phyloP scores from a whole-genome alignment of 805 yeast genomes.

The Candida montana region DNA sequence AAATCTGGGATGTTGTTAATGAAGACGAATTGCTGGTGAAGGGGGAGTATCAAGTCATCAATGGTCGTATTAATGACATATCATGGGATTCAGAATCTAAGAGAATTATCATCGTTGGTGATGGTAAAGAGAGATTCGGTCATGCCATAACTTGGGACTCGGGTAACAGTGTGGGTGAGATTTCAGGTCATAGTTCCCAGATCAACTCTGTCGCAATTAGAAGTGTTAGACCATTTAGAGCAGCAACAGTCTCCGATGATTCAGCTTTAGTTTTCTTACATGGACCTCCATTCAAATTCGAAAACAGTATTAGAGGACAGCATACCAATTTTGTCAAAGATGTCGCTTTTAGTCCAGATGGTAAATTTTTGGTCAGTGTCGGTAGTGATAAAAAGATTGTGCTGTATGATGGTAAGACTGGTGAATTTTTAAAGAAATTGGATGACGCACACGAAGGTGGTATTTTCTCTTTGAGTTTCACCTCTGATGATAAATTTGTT shows the following conservation, averaged over 20 bases:
- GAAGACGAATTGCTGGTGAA: conserved; percentile 52
- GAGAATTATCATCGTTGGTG: conserved; percentile 90
- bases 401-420: conserved; percentile 82
- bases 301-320: conserved; percentile 60
- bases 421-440: conserved; percentile 55
- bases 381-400: conserved; percentile 79
- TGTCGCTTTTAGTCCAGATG: conserved; percentile 78
- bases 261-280: conserved; percentile 74
- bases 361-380: conserved; percentile 66
- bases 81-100: conserved; percentile 90
- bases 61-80: conserved; percentile 76
- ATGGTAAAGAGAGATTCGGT: conserved; percentile 87
- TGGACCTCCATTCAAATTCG: conserved; percentile 94
- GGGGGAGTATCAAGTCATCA: conserved; percentile 73
- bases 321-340: conserved; percentile 79
- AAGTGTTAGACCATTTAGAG: conserved; percentile 82
- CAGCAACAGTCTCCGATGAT: conserved; percentile 91
- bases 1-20: conserved; percentile 74
- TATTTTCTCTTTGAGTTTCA: conserved; percentile 74
- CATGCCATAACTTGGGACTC: conserved; percentile 91
- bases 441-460: conserved; percentile 64
- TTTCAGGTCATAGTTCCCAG: conserved; percentile 83
- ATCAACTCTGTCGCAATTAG: conserved; percentile 82
- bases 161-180: conserved; percentile 96
- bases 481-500: conserved; percentile 52